Percentiles rank a stretch among this genome's conserved stretches.
These are phyloP conservation scores for Fusarium sambucinum DNA, from an alignment of 2,329 filamentous ascomycete species.

Conservation along the genomic window DNA sequence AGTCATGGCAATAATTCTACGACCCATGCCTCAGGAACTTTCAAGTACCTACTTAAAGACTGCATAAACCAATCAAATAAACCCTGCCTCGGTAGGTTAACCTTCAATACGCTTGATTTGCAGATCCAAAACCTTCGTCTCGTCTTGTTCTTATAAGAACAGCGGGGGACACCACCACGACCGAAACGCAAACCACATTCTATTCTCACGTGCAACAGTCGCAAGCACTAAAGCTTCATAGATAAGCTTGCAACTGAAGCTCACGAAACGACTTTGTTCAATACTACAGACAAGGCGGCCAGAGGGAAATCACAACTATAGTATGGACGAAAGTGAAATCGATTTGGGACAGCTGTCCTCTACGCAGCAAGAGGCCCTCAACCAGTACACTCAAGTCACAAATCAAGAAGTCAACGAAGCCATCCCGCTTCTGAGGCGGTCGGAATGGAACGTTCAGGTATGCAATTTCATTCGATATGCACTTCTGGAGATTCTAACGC, in stretches of 20 bases:
- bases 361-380: constrained; percentile 83
- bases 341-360: constrained; percentile 78
- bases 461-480: not conserved
- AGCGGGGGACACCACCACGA: constrained; percentile 32
- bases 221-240: not conserved
- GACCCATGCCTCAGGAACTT: not conserved
- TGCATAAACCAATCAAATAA: not conserved
- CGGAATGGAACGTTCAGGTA: constrained; percentile 96
- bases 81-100: not conserved
- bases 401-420: constrained; percentile 83
- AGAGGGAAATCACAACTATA: constrained; percentile 12
- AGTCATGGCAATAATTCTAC: not conserved
- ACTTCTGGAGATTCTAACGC: constrained; percentile 7
- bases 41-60: not conserved
- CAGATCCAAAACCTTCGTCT: not conserved
- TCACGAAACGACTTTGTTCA: not conserved
- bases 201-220: not conserved
- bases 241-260: not conserved
- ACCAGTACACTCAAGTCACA: constrained; percentile 90
- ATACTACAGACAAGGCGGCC: not conserved
- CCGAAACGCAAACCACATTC: constrained; percentile 3
- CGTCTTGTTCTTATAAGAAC: constrained; percentile 16
- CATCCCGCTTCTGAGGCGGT: constrained; percentile 81
- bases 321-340: constrained; percentile 52
- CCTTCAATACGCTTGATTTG: not conserved